Conservation (phyloP, 2,329 filamentous ascomycete species). For the Talaromyces sp. region DNA sequence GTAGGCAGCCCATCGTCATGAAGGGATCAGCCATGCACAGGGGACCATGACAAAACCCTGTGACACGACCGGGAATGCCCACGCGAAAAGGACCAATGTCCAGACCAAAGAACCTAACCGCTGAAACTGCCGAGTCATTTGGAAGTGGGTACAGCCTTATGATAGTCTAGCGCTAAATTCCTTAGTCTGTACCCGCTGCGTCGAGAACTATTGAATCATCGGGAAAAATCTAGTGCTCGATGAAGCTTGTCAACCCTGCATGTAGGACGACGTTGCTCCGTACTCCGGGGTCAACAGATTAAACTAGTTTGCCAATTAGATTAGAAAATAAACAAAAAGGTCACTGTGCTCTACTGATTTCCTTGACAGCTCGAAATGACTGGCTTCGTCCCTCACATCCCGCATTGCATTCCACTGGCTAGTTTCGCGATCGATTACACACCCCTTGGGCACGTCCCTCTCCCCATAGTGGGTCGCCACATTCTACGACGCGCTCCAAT, state of each 20-base stretch:
- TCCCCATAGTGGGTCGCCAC: constrained; percentile 19
- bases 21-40: constrained; percentile 20
- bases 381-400: constrained; percentile 19
- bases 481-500: constrained; percentile 17
- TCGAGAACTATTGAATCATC: neutral
- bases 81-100: neutral
- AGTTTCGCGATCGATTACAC: constrained; percentile 9
- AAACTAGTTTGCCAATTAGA: neutral
- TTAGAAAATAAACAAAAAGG: neutral
- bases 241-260: constrained; percentile 18
- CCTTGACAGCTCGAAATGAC: neutral
- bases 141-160: neutral
- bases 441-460: constrained; percentile 25
- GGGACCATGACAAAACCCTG: constrained; percentile 18
- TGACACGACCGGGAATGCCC: constrained; percentile 25
- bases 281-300: neutral
- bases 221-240: neutral
- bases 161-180: neutral
- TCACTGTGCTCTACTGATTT: neutral
- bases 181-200: neutral
- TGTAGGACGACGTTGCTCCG: neutral
- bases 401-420: constrained; percentile 17
- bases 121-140: neutral
- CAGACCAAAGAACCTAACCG: neutral
- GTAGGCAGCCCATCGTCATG: constrained; percentile 3